Conservation (phyloP, 257 asterid genomes). For the Thymus mandschuricus region DNA sequence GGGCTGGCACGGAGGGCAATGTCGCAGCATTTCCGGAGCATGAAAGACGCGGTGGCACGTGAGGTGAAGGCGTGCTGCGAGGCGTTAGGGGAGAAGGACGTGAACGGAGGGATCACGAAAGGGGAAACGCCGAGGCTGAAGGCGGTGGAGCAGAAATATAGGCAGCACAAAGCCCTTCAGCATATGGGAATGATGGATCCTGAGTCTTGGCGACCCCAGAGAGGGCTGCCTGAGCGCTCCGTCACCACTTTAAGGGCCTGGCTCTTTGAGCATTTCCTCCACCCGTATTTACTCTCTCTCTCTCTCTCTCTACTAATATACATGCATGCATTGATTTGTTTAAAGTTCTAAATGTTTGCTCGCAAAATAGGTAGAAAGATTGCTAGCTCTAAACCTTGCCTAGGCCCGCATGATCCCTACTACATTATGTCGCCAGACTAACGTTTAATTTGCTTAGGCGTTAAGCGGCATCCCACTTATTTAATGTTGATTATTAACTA, state of each 20-base stretch:
- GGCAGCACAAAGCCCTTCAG: constrained; percentile 66
- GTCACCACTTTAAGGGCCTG: constrained; percentile 70
- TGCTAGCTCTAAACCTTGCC: too few species aligned
- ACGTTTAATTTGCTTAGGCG: too few species aligned
- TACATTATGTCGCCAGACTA: too few species aligned
- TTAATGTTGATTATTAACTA: too few species aligned
- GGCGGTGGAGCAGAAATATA: constrained; percentile 57
- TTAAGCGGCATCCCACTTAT: too few species aligned
- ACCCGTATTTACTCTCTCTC: constrained; percentile 58
- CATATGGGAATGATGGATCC: constrained; percentile 68
- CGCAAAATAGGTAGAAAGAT: too few species aligned
- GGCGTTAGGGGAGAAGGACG: constrained; percentile 70
- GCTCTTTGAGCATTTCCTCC: constrained; percentile 88
- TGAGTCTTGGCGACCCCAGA: constrained; percentile 82
- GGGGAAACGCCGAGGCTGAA: constrained; percentile 83
- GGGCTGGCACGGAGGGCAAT: constrained; percentile 73
- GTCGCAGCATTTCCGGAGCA: constrained; percentile 80
- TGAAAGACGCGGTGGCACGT: constrained; percentile 62
- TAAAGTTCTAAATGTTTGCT: too few species aligned
- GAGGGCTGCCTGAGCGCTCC: constrained; percentile 85
- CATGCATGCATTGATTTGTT: too few species aligned
- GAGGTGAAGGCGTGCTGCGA: constrained; percentile 63
- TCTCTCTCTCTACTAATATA: neutral
- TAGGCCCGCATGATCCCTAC: too few species aligned
- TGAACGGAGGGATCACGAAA: constrained; percentile 47